These are phyloP conservation scores for Tricholoma sp. DNA, from an alignment of 768 basidiomycete species.

Conservation along the genomic window DNA sequence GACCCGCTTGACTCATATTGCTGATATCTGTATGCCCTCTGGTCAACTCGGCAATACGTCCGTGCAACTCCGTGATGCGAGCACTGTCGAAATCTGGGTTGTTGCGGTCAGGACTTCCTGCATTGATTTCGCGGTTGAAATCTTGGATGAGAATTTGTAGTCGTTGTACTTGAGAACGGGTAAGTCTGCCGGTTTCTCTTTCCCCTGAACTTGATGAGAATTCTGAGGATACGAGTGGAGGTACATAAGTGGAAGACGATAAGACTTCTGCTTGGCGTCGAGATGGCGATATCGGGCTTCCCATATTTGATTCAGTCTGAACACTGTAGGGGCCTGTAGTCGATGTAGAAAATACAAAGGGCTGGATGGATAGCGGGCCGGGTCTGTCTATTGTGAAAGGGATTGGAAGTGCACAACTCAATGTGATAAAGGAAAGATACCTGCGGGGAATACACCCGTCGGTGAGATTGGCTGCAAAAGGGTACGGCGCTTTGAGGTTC, in stretches of 20 bases:
- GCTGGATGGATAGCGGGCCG: background rate
- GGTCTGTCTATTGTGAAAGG: background rate
- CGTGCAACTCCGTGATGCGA: conserved; percentile 1
- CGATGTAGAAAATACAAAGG: background rate
- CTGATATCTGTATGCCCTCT: background rate
- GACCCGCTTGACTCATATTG: background rate
- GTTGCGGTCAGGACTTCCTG: background rate
- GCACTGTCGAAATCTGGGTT: background rate
- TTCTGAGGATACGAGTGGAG: background rate
- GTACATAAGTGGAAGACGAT: background rate
- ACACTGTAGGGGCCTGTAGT: background rate
- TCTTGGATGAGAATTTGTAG: conserved; percentile 3
- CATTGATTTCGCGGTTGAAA: conserved; percentile 3
- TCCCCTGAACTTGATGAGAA: background rate
- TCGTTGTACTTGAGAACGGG: conserved; percentile 1
- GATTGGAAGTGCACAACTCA: background rate
- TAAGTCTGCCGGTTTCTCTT: background rate
- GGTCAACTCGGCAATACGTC: conserved; percentile 5
- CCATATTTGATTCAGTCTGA: background rate
- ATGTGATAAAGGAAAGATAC: background rate
- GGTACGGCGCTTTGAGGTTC: background rate
- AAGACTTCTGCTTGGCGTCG: background rate
- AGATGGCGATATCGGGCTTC: background rate
- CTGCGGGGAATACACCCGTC: background rate
- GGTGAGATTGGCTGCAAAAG: background rate